Conservation (phyloP, 2,329 filamentous ascomycete genomes). For the Cytospora leucostoma region DNA sequence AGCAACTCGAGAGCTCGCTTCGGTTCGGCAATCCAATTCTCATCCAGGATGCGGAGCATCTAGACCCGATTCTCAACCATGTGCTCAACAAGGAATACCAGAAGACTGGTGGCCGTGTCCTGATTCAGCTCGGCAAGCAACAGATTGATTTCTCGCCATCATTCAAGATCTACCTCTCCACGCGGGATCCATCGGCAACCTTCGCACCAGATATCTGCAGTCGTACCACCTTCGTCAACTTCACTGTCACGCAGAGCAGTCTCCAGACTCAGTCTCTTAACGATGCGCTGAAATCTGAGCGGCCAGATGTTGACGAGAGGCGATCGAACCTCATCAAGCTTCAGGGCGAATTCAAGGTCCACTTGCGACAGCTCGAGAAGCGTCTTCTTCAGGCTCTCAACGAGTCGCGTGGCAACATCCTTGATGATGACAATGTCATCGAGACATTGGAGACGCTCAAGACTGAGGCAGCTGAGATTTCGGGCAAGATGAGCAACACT, state of each 20-base stretch:
- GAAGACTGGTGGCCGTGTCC: slow-evolving; percentile 93
- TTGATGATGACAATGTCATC: slow-evolving; percentile 97
- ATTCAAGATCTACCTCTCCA: slow-evolving; percentile 94
- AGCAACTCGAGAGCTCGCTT: slow-evolving; percentile 93
- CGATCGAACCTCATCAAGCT: slow-evolving; percentile 97
- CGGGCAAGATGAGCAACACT: slow-evolving; percentile 92
- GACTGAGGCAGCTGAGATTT: slow-evolving; percentile 95
- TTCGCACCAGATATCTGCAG: slow-evolving; percentile 98
- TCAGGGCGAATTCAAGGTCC: slow-evolving; percentile 98
- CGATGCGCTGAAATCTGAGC: slow-evolving; percentile 94
- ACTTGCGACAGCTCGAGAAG: slow-evolving; percentile 93
- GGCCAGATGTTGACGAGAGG: slow-evolving; percentile 94
- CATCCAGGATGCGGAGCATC: slow-evolving; percentile 95
- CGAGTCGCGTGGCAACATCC: slow-evolving; percentile 94
- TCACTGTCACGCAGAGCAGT: slow-evolving; percentile 98
- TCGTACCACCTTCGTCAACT: slow-evolving; percentile 98
- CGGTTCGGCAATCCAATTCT: slow-evolving; percentile 98
- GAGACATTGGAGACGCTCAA: slow-evolving; percentile 97
- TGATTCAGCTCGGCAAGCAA: slow-evolving; percentile 97
- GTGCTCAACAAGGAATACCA: slow-evolving; percentile 99
- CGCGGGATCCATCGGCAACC: slow-evolving; percentile 90
- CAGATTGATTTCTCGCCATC: slow-evolving; percentile 98
- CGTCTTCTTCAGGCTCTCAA: slow-evolving; percentile 92
- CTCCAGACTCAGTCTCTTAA: slow-evolving; percentile 97
- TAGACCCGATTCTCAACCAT: slow-evolving; percentile 96